These are phyloP conservation scores for Vickermania ingenoplastis DNA, from an alignment of 208 protist species.

Conservation along the genomic window DNA sequence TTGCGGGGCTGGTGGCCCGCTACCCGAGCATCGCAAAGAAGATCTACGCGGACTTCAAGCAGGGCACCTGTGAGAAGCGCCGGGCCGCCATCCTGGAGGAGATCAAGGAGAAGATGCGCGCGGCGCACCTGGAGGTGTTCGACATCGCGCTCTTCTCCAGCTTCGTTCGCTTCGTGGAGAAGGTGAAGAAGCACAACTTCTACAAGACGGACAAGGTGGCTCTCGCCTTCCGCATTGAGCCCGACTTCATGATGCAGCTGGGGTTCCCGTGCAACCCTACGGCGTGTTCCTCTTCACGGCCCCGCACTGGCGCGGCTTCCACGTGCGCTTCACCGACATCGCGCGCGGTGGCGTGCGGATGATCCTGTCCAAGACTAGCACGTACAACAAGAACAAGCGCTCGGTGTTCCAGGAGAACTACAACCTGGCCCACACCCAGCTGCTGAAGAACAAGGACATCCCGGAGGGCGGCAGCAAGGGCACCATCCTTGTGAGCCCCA, in stretches of 20 bases:
- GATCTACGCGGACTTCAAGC: constrained; percentile 87
- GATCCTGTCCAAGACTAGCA: constrained; percentile 87
- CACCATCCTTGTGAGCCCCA: constrained; percentile 74
- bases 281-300: constrained; percentile 91
- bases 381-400: constrained; percentile 83
- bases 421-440: constrained; percentile 93
- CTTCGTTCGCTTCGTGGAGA: constrained; percentile 88
- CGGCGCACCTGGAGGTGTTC: constrained; percentile 46
- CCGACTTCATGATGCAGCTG: constrained; percentile 61
- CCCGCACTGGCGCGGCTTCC: constrained; percentile 93
- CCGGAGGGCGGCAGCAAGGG: constrained; percentile 95
- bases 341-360: constrained; percentile 93
- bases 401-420: constrained; percentile 95
- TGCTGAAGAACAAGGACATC: constrained; percentile 97
- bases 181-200: constrained; percentile 92
- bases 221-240: constrained; percentile 87
- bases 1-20: constrained; percentile 56
- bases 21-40: constrained; percentile 81
- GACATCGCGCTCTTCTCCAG: constrained; percentile 76
- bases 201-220: constrained; percentile 88
- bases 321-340: constrained; percentile 93
- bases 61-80: constrained; percentile 39
- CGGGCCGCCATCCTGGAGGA: constrained; percentile 41
- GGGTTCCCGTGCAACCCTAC: constrained; percentile 80
- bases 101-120: constrained; percentile 52